These are phyloP conservation scores for Anisodus tanguticus DNA, from an alignment of 257 asterid genomes.

Conservation along the genomic window DNA sequence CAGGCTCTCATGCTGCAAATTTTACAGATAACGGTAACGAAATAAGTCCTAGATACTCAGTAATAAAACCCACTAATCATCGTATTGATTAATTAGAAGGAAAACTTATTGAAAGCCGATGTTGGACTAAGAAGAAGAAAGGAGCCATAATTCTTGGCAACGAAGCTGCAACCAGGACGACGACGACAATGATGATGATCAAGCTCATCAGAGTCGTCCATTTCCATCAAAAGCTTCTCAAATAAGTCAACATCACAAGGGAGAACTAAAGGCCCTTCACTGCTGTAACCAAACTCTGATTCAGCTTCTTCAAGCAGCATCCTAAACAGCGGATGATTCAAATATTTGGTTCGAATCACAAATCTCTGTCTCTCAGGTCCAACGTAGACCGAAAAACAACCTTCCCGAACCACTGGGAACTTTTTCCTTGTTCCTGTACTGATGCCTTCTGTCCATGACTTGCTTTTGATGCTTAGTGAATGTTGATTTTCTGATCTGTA, in stretches of 20 bases:
- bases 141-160: slow-evolving; percentile 32
- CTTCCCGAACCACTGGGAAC: slow-evolving; percentile 46
- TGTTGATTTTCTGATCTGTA: slow-evolving; percentile 36
- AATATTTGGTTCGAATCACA: slow-evolving; percentile 50
- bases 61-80: too few relatives aligned
- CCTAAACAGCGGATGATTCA: slow-evolving; percentile 61
- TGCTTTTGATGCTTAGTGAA: too few relatives aligned
- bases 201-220: slow-evolving; percentile 39
- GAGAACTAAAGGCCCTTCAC: slow-evolving; percentile 61
- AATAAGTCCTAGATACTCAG: too few relatives aligned
- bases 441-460: too few relatives aligned
- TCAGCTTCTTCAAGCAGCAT: slow-evolving; percentile 68
- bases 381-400: slow-evolving; percentile 63
- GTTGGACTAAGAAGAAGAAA: slow-evolving; percentile 33
- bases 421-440: background rate
- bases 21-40: too few relatives aligned
- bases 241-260: slow-evolving; percentile 64
- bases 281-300: slow-evolving; percentile 56
- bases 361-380: slow-evolving; percentile 59
- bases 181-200: background rate
- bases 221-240: slow-evolving; percentile 47
- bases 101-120: slow-evolving; percentile 11
- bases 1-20: too few relatives aligned
- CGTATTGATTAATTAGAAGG: too few relatives aligned
- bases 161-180: slow-evolving; percentile 33